Base-by-base conservation (phyloP, 306 rosid genomes). In the Pterocarpus santalinus region DNA sequence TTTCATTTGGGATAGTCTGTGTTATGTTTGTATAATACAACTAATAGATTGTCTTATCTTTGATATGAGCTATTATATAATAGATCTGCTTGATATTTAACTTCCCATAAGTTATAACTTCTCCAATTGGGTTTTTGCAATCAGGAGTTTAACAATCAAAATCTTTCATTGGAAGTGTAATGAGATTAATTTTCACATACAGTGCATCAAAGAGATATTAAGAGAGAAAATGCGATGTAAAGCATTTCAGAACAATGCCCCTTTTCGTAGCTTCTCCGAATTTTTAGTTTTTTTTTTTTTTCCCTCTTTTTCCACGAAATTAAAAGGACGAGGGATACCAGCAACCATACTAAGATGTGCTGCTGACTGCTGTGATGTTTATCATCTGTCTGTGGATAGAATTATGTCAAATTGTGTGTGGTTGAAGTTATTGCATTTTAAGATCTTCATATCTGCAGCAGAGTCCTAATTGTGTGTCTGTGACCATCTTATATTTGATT, bases 301-400 rank as follows among this genome's bases (percentile, higher is more conserved):
- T 75, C 77, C 22, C 44, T 22, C 28, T 22, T 22, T 22, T 22
- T 22, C 72, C 82, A 95, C 97, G 95, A 93, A 86, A 87, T 83
- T 92, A 64, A 94, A 91, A 84, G 94, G 98, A 81, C 92, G 90
- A 39, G 92, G 88, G 65, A 83, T 95, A 80, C 91, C 97, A 41
- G 67, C 88, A 30, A 78, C 84, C 49, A 84, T 93, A 80, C 82
- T 93, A 72, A 80, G 81, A 80, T 63, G 69, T 80, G 91, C 89
- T 84, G 80, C 91, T 4, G 80, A 80, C 33, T 71, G 75, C 85
- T 89, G 92, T 73, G 94, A 91, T 76, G 80, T 93, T 34, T 87
- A 88, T 86, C 75, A 89, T 67, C 86, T 93, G 68, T 86, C 89
- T 46, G 88, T 79, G 89, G 80, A 82, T 41, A 83, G 80, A 86